phyloP scores from a whole-genome alignment of 352 stramenopile genomes.

The Aphanomyces euteiches region DNA sequence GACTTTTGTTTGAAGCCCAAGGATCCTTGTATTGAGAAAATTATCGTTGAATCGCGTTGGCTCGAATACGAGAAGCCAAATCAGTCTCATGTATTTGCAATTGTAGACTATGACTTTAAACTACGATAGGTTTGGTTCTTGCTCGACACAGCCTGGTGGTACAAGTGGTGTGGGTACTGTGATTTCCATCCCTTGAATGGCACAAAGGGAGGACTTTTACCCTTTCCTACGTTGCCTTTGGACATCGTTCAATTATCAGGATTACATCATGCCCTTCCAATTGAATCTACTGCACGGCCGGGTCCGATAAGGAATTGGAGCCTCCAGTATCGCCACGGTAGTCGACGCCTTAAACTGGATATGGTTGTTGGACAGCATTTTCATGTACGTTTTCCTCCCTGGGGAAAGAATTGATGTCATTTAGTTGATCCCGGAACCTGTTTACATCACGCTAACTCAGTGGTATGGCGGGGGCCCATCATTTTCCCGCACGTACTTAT shows the following conservation, averaged over 20 bases:
- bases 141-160: constrained; percentile 69
- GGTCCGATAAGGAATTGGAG: constrained; percentile 79
- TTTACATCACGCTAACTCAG: constrained; percentile 59
- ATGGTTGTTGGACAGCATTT: constrained; percentile 69
- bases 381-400: constrained; percentile 52
- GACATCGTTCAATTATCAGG: constrained; percentile 34
- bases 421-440: constrained; percentile 63
- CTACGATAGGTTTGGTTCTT: constrained; percentile 64
- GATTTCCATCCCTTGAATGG: constrained; percentile 60
- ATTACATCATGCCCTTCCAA: neutral
- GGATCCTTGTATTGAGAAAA: constrained; percentile 55
- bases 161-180: constrained; percentile 73
- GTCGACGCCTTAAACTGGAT: constrained; percentile 65
- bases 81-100: constrained; percentile 39
- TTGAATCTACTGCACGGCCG: constrained; percentile 36
- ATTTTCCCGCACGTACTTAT: constrained; percentile 46
- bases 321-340: constrained; percentile 69
- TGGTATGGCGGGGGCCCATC: constrained; percentile 81
- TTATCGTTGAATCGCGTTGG: constrained; percentile 76
- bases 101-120: neutral
- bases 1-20: constrained; percentile 47
- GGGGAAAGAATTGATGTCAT: neutral
- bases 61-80: constrained; percentile 40
- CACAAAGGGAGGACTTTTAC: constrained; percentile 52
- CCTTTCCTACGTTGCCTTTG: constrained; percentile 50